Conservation (phyloP, 164 flowering plant genomes). For the Paratinospora sagittata region DNA sequence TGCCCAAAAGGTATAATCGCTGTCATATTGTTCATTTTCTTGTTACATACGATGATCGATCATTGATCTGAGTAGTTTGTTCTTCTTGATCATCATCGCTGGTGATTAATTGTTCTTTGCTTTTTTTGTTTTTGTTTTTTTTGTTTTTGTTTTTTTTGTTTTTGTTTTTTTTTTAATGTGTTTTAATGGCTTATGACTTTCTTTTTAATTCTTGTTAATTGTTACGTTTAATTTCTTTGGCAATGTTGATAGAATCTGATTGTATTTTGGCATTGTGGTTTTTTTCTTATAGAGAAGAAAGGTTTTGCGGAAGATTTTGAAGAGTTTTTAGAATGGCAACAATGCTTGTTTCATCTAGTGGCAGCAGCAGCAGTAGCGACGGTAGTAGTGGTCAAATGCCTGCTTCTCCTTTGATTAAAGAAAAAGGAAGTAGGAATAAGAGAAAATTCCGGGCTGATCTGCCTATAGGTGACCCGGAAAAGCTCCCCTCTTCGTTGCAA, state of each 20-base stretch:
- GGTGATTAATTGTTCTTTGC: too few species aligned
- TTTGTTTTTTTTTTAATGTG: too few species aligned
- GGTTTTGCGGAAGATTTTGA: slow-evolving; percentile 7
- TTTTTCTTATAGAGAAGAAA: slow-evolving; percentile 6
- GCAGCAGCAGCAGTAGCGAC: slow-evolving; percentile 33
- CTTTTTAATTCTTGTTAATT: background rate
- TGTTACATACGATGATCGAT: slow-evolving; percentile 5
- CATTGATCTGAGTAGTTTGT: background rate
- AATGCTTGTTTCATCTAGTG: slow-evolving; percentile 27
- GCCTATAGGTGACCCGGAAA: slow-evolving; percentile 48
- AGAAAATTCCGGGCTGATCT: slow-evolving; percentile 85
- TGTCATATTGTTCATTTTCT: background rate
- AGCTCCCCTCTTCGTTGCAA: slow-evolving; percentile 31
- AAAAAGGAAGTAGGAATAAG: slow-evolving; percentile 87
- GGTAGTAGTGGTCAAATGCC: slow-evolving; percentile 32
- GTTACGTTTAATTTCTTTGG: background rate
- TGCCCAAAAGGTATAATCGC: slow-evolving; percentile 10
- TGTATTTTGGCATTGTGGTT: slow-evolving; percentile 13
- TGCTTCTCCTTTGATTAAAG: slow-evolving; percentile 41
- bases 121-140: background rate
- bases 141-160: too few species aligned
- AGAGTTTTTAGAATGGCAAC: slow-evolving; percentile 47
- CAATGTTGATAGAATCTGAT: background rate
- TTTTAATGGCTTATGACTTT: background rate
- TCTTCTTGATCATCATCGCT: too few species aligned